Base-by-base conservation (phyloP, 1,284 basidiomycete genomes). In the Lentinula novae-zelandiae region DNA sequence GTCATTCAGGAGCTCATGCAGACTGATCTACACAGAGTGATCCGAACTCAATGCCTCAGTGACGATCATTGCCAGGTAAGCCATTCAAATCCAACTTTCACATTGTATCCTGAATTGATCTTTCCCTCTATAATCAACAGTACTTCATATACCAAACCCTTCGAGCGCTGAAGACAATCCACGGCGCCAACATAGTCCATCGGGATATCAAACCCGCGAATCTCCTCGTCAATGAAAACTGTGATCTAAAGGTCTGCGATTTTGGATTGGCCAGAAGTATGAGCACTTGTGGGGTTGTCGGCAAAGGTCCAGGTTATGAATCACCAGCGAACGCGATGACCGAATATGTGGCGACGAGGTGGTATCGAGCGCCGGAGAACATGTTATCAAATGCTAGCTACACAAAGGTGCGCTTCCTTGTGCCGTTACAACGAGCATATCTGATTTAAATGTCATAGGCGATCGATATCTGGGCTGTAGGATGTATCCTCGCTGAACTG, bases 401-500 rank as follows among this genome's bases (percentile, higher is more conserved):
- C 92, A 93, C 69, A 83, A 81, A 62, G 89, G 87, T 62, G 87
- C 89, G 55, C 92, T 89, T 90, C 72, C 84, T 77, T 20, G 55
- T 60, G 53, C 54, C 46, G 64, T 17, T 20, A 27, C n/a, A 5
- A 38, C 1, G 56, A 22, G 9, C 42, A 3, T 40, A 52, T 61
- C 49, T 54, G 39, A 60, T 13, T 33, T 27, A 52, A 0, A 8
- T 17, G 5, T 51, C 38, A 17, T 33, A 95, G 77, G 62, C 93
- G 34, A 95, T 96, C 68, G 93, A 95, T 68, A 85, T 96, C 15
- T 97, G 96, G 96, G 95, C 93, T 9, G 93, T 98, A 33, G 96
- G 96, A 5, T 98, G 96, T 72, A 97, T 98, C 71, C 83, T 98
- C 36, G 96, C 95, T 1, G 96, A 98, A 78, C 98, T 98, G 95